Conservation (phyloP, 2,329 filamentous ascomycete species). For the Bimuria novae-zelandiae region DNA sequence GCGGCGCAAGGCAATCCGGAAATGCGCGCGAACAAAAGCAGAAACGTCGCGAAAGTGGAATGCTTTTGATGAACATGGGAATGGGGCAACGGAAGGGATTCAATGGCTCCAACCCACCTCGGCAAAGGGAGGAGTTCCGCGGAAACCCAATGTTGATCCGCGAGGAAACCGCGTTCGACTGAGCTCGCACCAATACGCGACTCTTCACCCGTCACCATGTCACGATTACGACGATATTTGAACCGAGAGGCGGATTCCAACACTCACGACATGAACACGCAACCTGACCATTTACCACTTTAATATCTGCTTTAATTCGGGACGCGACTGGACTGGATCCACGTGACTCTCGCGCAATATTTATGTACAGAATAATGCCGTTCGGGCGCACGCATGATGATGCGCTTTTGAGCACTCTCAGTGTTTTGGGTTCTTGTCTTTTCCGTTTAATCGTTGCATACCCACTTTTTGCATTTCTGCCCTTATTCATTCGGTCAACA, state of each 20-base stretch:
- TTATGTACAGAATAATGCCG: constrained; percentile 23
- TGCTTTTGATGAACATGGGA: constrained; percentile 47
- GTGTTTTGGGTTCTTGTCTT: constrained; percentile 6
- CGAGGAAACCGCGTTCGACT: constrained; percentile 42
- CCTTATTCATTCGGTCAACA: background rate
- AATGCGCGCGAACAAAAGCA: constrained; percentile 38
- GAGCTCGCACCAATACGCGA: background rate
- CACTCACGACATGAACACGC: constrained; percentile 9
- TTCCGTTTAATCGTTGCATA: too few species aligned
- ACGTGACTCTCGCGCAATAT: constrained; percentile 16
- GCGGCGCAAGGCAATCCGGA: constrained; percentile 33
- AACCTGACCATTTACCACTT: constrained; percentile 38
- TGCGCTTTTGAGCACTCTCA: too few species aligned
- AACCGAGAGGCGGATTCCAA: background rate
- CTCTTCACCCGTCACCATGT: background rate
- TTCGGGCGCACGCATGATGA: background rate
- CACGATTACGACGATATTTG: background rate
- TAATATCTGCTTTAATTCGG: constrained; percentile 32
- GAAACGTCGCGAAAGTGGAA: constrained; percentile 44
- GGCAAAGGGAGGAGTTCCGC: constrained; percentile 35
- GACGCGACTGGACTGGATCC: constrained; percentile 35
- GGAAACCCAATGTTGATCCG: constrained; percentile 22
- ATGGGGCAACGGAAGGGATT: constrained; percentile 45
- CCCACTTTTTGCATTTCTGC: too few species aligned
- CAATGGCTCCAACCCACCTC: constrained; percentile 28